These are phyloP conservation scores for Chamaecrista fasciculata DNA, from an alignment of 306 rosid species.

Conservation along the genomic window DNA sequence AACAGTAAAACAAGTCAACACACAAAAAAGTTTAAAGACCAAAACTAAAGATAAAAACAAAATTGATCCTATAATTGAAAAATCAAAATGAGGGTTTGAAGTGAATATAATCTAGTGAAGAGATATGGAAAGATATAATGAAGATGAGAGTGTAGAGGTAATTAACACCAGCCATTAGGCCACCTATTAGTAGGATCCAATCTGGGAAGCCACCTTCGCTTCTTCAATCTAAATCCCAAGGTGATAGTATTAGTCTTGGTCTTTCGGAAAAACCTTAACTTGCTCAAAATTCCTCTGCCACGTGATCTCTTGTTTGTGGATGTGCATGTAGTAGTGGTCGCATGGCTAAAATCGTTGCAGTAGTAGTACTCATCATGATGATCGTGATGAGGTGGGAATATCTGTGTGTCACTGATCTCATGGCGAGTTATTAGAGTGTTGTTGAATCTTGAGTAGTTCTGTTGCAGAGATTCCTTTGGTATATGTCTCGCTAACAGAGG, in stretches of 20 bases:
- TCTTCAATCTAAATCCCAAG: constrained; percentile 39
- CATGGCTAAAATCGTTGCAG: no score
- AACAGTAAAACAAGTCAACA: no score
- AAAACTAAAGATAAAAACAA: no score
- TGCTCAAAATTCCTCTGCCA: constrained; percentile 25
- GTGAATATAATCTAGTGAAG: no score
- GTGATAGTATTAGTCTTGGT: background rate
- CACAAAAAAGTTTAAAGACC: no score
- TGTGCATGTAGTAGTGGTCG: no score
- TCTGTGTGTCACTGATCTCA: no score
- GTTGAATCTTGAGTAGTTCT: constrained; percentile 52
- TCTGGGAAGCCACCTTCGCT: constrained; percentile 42
- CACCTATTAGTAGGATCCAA: constrained; percentile 56
- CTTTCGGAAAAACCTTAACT: constrained; percentile 27
- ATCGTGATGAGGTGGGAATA: constrained; percentile 30
- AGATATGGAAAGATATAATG: no score
- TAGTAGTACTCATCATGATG: no score
- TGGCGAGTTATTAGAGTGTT: constrained; percentile 33
- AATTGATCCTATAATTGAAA: no score
- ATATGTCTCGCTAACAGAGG: constrained; percentile 75
- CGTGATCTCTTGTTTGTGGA: constrained; percentile 14
- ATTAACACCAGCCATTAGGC: constrained; percentile 84
- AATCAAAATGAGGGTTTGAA: no score
- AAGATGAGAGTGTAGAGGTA: no score
- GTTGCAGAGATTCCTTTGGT: constrained; percentile 67